A percentile compares a stretch with the other conserved stretches of the same genome.
These are phyloP conservation scores for Leccinum pallidistipes DNA, from an alignment of 1,284 basidiomycete genomes.

Conservation along the genomic window DNA sequence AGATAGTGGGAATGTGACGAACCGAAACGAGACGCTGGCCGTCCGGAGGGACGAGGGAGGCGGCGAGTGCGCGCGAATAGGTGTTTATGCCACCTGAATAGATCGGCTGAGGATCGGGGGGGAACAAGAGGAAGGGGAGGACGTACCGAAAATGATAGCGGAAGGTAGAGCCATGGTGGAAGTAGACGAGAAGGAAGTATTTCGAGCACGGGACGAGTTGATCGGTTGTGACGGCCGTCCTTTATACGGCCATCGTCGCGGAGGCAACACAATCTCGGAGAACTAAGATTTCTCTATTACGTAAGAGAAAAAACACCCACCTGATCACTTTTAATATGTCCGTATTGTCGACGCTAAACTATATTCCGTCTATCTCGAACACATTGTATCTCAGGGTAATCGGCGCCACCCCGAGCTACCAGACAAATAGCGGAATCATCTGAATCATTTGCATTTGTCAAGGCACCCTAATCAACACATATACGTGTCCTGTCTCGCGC, in stretches of 20 bases:
- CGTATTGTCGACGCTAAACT: neutral
- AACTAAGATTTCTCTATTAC: slow-evolving; percentile 16
- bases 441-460: neutral
- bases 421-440: neutral
- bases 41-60: slow-evolving; percentile 59
- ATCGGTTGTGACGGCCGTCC: slow-evolving; percentile 27
- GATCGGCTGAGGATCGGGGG: slow-evolving; percentile 7
- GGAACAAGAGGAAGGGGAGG: slow-evolving; percentile 6
- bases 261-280: slow-evolving; percentile 34
- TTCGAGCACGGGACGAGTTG: slow-evolving; percentile 6
- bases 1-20: slow-evolving; percentile 31
- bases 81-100: slow-evolving; percentile 72
- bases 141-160: slow-evolving; percentile 80
- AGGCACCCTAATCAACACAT: slow-evolving; percentile 15
- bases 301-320: slow-evolving; percentile 12
- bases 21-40: slow-evolving; percentile 74
- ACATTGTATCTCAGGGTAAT: neutral
- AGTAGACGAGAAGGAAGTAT: slow-evolving; percentile 4
- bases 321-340: neutral
- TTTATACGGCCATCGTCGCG: slow-evolving; percentile 33
- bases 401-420: neutral
- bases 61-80: slow-evolving; percentile 66
- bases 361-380: neutral
- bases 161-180: slow-evolving; percentile 52
- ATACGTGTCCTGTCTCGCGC: neutral